These are phyloP conservation scores for Eucalyptus regnans DNA, from an alignment of 345 rosid genomes.

Conservation along the genomic window DNA sequence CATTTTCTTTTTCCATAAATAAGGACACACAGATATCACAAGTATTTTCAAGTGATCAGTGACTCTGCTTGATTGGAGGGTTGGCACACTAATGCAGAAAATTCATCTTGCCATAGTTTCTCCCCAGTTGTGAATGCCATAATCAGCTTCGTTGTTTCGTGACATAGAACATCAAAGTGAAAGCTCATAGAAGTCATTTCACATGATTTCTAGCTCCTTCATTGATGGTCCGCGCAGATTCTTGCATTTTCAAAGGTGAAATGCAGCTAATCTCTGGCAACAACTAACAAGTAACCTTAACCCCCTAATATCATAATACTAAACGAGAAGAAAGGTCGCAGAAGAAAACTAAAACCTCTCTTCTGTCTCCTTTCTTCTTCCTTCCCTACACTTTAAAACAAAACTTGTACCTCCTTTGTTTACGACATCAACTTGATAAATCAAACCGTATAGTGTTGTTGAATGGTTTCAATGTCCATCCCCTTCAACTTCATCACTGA, in stretches of 20 bases:
- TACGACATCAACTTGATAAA: neutral
- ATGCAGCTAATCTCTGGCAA: neutral
- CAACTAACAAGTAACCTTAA: neutral
- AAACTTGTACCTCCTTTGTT: neutral
- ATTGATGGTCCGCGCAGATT: neutral
- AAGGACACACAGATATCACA: neutral
- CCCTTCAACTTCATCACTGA: conserved; percentile 30
- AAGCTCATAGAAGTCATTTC: neutral
- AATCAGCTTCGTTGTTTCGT: neutral
- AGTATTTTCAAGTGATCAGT: neutral
- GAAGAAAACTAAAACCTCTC: neutral
- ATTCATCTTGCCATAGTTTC: neutral
- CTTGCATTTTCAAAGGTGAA: neutral
- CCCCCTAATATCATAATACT: neutral
- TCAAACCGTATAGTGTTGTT: conserved; percentile 27
- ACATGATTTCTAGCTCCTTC: neutral
- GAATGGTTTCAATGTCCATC: conserved; percentile 27
- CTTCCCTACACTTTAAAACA: neutral
- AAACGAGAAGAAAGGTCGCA: neutral
- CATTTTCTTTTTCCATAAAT: neutral
- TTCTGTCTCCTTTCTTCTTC: neutral
- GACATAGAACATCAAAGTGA: neutral
- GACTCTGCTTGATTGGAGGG: neutral
- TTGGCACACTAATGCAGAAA: neutral
- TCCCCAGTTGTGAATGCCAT: neutral